Evolutionary conservation across 305 asterid species (phyloP), one percentile per base, ranked within the genome.

Genomic region (Rubia tinctorum): DNA sequence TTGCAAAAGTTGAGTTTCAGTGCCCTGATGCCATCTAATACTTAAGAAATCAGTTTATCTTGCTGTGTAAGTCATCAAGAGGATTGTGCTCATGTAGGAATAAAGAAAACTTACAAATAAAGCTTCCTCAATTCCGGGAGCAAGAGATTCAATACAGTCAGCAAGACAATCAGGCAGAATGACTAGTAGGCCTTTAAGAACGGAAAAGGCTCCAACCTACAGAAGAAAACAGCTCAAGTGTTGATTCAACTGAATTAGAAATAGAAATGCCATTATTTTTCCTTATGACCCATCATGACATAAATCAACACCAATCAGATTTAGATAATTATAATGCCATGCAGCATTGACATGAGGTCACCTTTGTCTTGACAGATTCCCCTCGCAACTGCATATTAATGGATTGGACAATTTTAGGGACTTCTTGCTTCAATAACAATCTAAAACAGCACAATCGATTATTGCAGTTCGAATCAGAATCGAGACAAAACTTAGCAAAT

Each of bases 141-240:
- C 87, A 68, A 95, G 96, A 75, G 97, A 89, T 76, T 97, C 99
- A 86, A 95, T 88, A 82, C 93, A 98, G 76, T 93, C 98, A 22
- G 98, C 95, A 69, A 95, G 97, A 86, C 99, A 95, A 83, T 95
- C 99, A 78, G 99, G 99, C 77, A 95, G 89, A 72, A 95, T 97
- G 65, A 90, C 88, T 74, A 95, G 97, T 61, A 93, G 87, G 79
- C 93, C 98, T 81, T 93, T 95, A 83, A 95, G 79, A 79, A 95
- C 96, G 20, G 97, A 91, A 85, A 95, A 95, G 18, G 97, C 98
- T 74, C 99, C 99, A 77, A 95, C 97, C 99, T 95, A 87, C 51
- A 76, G 79, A 75, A 71, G 3, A 78, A 74, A 45, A 49, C 62
- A 71, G 25, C 11, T 18, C 61, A 55, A n/a, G 18, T 55, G 61